A percentile compares a stretch with the other conserved stretches of the same genome.
Evolutionary conservation across 805 yeast genomes (phyloP).

Genomic region (Metschnikowia sp.): DNA sequence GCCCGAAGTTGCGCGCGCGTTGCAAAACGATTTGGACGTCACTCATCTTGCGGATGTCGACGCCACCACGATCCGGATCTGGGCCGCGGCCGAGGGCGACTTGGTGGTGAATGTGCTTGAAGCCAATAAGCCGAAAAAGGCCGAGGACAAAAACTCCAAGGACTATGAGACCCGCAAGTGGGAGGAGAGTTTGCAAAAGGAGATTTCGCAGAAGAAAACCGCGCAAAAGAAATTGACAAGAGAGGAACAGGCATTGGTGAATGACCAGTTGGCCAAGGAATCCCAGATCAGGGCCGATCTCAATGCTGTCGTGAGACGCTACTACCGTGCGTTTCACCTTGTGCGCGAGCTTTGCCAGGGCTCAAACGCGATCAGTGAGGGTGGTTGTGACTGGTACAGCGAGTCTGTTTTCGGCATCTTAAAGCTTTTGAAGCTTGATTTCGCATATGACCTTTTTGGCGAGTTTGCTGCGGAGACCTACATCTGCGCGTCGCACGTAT

Average conservation of each 20-base stretch:
- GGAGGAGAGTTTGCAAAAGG: constrained; percentile 82
- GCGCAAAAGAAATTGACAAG: constrained; percentile 59
- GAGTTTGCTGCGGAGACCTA: constrained; percentile 46
- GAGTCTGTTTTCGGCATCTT: constrained; percentile 53
- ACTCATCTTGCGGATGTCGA: constrained; percentile 39
- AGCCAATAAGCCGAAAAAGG: constrained; percentile 33
- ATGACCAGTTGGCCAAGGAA: constrained; percentile 64
- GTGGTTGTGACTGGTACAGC: constrained; percentile 61
- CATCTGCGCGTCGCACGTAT: constrained; percentile 51
- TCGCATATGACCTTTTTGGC: constrained; percentile 37
- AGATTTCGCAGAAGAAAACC: constrained; percentile 56
- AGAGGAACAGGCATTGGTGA: constrained; percentile 68
- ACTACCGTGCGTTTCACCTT: constrained; percentile 51
- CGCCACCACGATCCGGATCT: constrained; percentile 54
- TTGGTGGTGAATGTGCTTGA: constrained; percentile 63
- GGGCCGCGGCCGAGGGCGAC: constrained; percentile 67
- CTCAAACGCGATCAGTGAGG: constrained; percentile 8
- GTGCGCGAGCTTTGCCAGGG: constrained; percentile 52
- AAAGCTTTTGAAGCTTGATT: constrained; percentile 36
- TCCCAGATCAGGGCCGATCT: constrained; percentile 50
- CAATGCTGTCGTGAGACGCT: constrained; percentile 28
- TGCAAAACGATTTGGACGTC: constrained; percentile 43
- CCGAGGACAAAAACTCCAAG: constrained; percentile 67
- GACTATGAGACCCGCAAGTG: constrained; percentile 85
- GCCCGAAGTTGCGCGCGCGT: constrained; percentile 44